These are phyloP conservation scores for Cyphellophora attinorum DNA, from an alignment of 2,329 filamentous ascomycete genomes.

Conservation along the genomic window DNA sequence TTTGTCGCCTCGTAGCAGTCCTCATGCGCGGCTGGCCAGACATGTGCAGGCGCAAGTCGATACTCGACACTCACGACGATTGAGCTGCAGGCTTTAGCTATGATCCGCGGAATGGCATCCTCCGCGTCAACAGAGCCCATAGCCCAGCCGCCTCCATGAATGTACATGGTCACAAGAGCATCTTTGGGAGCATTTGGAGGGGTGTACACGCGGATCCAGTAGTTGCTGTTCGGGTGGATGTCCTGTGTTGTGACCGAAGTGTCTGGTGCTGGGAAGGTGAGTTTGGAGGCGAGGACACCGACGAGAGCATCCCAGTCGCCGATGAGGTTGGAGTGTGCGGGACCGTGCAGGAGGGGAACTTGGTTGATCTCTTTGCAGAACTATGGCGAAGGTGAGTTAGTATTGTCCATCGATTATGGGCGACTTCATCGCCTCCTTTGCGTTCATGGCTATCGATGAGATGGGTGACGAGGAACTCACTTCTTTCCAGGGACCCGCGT, in stretches of 20 bases:
- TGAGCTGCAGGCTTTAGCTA: slow-evolving; percentile 19
- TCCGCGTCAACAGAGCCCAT: slow-evolving; percentile 23
- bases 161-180: slow-evolving; percentile 23
- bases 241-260: slow-evolving; percentile 3
- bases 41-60: slow-evolving; percentile 20
- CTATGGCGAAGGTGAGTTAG: slow-evolving; percentile 1
- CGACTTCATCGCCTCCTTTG: no score
- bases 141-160: slow-evolving; percentile 26
- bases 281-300: slow-evolving; percentile 1
- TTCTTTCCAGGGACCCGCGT: no score
- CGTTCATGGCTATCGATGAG: no score
- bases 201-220: slow-evolving; percentile 4
- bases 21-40: no score
- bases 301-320: slow-evolving; percentile 1
- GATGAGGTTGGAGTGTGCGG: slow-evolving; percentile 1
- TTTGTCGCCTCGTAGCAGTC: no score
- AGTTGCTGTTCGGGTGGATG: background rate
- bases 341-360: slow-evolving; percentile 2
- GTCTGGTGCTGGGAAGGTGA: slow-evolving; percentile 4
- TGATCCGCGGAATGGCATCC: slow-evolving; percentile 22
- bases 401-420: no score
- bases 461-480: no score
- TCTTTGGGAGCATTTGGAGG: slow-evolving; percentile 3
- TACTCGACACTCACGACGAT: slow-evolving; percentile 25
- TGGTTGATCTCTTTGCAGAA: slow-evolving; percentile 4